Percentiles rank a stretch among this genome's conserved stretches.
Evolutionary conservation across 2,329 filamentous ascomycete genomes (phyloP).

Genomic region (Massarina eburnea): DNA sequence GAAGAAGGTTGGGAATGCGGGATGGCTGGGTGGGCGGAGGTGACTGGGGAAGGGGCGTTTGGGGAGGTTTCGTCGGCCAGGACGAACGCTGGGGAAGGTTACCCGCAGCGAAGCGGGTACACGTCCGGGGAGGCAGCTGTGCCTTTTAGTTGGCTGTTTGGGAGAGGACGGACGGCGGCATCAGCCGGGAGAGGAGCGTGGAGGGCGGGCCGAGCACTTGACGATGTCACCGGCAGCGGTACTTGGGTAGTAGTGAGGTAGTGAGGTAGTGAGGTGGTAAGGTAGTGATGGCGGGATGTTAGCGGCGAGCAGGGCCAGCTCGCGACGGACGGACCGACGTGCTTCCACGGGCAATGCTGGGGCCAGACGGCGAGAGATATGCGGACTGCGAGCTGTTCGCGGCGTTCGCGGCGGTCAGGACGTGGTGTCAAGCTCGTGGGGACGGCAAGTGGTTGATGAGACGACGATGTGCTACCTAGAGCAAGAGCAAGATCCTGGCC

Average conservation of each 20-base stretch:
- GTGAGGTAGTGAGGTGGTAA: too few species aligned
- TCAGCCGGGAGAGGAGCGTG: constrained; percentile 5
- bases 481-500: constrained; percentile 3
- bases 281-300: constrained; percentile 6
- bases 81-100: constrained; percentile 53
- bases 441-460: background rate
- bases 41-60: constrained; percentile 61
- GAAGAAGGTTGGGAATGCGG: constrained; percentile 56
- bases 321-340: background rate
- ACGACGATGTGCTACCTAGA: background rate
- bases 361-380: background rate
- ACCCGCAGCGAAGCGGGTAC: constrained; percentile 36
- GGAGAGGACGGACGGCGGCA: background rate
- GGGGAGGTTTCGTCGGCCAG: constrained; percentile 71
- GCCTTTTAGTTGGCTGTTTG: constrained; percentile 18
- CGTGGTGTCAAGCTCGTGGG: background rate
- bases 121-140: constrained; percentile 21
- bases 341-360: background rate
- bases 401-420: background rate
- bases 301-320: constrained; percentile 2
- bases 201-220: constrained; percentile 17
- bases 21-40: constrained; percentile 67
- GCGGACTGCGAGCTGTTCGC: background rate
- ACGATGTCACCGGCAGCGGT: constrained; percentile 26
- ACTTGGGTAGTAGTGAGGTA: too few species aligned